phyloP scores from a whole-genome alignment of 1,284 basidiomycete genomes.

The Albatrellus sp. region DNA sequence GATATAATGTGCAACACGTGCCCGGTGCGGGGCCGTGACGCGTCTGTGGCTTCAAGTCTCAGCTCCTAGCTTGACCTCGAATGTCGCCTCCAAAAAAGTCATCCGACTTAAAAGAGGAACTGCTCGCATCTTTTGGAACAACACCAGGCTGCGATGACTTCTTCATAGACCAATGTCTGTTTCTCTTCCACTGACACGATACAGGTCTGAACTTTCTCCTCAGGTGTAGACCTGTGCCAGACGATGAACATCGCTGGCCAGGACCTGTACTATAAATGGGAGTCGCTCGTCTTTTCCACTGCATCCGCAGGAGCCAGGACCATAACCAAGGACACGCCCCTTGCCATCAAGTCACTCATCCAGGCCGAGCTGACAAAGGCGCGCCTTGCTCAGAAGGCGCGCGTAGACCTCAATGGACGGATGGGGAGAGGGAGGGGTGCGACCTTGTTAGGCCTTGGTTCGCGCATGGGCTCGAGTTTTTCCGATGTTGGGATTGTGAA shows the following conservation, averaged over 20 bases:
- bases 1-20: no score
- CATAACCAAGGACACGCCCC: slow-evolving; percentile 37
- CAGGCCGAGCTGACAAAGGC: slow-evolving; percentile 26
- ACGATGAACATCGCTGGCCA: slow-evolving; percentile 47
- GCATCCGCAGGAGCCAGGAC: slow-evolving; percentile 29
- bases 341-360: slow-evolving; percentile 40
- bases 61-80: no score
- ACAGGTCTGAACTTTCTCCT: background rate
- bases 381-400: background rate
- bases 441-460: slow-evolving; percentile 5
- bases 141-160: slow-evolving; percentile 8
- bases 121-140: background rate
- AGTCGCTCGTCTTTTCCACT: slow-evolving; percentile 26
- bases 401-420: background rate
- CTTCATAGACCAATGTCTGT: slow-evolving; percentile 12
- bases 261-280: slow-evolving; percentile 60
- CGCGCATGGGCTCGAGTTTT: slow-evolving; percentile 3
- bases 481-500: slow-evolving; percentile 17
- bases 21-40: no score
- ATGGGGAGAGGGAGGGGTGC: background rate
- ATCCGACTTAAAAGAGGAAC: background rate
- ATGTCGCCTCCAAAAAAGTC: no score
- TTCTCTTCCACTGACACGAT: background rate
- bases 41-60: no score
- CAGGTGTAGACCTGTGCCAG: slow-evolving; percentile 55